Base-by-base conservation (phyloP, 2,329 filamentous ascomycete genomes). In the Elsinoe australis region DNA sequence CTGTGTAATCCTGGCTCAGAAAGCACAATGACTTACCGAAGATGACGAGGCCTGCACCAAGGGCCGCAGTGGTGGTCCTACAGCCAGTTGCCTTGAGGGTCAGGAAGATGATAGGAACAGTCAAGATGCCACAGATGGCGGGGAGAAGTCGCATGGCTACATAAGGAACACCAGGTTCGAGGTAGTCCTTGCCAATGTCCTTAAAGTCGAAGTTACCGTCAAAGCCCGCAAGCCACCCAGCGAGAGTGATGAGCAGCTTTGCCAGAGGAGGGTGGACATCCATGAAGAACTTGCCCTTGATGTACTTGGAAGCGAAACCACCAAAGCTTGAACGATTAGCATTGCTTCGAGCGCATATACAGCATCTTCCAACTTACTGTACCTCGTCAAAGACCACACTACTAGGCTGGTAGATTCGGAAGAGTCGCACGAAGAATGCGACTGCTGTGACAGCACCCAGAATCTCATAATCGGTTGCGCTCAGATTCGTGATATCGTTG, bases 211-310 rank as follows among this genome's bases (percentile, higher is more conserved):
- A 98, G 54, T 87, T 76, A 55, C 92, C 92, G 63, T 95, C 79
- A 66, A 96, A 98, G 47, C 92, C 92, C 59, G 89, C 92, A 54
- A 95, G 69, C 82, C 85, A 98, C 58, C 90, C 92, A 54, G 89
- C 88, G 52, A 98, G 79, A 46, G 92, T 94, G 61, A 98, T 90
- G 57, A 98, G 81, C 64, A 98, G 80, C 74, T 98, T 98, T 56
- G 92, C 92, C 52, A 98, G 76, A 36, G 92, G 92, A 24, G 92
- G 92, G 65, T 98, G 92, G n/a, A 98, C 92, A 65, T 98, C 92
- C 92, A 98, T 98, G 69, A 98, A 98, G 78, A 98, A 98, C 65
- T 78, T 84, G 62, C 92, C 92, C 75, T 98, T 96, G 76, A 98
- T 96, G 68, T 98, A 98, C 69, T 98, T 98, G 59, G 85, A 87